Percentiles rank a stretch among this genome's conserved stretches.
These are phyloP conservation scores for Rubia peregrina DNA, from an alignment of 305 asterid genomes.

Conservation along the genomic window DNA sequence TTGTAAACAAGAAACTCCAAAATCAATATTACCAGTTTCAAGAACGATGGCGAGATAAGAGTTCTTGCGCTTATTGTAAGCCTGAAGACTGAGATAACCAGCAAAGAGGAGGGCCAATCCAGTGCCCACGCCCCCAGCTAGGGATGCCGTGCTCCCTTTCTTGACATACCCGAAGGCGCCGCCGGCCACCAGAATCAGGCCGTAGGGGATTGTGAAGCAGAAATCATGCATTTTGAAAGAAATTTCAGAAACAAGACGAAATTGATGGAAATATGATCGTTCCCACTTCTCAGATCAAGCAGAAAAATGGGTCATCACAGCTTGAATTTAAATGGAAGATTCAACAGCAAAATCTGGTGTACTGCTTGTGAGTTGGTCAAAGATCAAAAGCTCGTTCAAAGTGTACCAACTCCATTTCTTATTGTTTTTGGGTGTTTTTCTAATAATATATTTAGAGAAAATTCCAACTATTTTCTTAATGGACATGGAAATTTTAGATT, in stretches of 20 bases:
- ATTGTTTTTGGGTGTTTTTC: not conserved
- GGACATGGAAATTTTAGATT: no score
- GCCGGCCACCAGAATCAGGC: conserved; percentile 64
- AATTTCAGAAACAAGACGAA: conserved; percentile 3
- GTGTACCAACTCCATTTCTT: conserved; percentile 3
- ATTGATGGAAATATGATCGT: not conserved
- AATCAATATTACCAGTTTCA: conserved; percentile 52
- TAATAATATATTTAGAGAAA: not conserved
- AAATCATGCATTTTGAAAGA: conserved; percentile 72
- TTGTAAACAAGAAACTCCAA: not conserved
- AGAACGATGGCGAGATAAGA: conserved; percentile 66
- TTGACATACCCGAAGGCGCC: conserved; percentile 71
- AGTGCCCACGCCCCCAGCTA: conserved; percentile 78
- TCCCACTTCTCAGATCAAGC: conserved; percentile 19
- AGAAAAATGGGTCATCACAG: not conserved
- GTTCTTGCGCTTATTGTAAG: conserved; percentile 70
- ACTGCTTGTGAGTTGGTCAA: conserved; percentile 10
- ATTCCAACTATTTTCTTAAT: no score
- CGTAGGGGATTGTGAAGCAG: conserved; percentile 94
- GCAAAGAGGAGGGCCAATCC: conserved; percentile 71
- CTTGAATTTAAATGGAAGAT: not conserved
- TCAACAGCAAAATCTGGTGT: conserved; percentile 6
- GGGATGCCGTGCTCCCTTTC: conserved; percentile 80
- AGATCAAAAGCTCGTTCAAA: not conserved
- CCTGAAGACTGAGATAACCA: conserved; percentile 83